These are phyloP conservation scores for Trichoderma simmonsii DNA, from an alignment of 2,329 filamentous ascomycete genomes.

Conservation along the genomic window DNA sequence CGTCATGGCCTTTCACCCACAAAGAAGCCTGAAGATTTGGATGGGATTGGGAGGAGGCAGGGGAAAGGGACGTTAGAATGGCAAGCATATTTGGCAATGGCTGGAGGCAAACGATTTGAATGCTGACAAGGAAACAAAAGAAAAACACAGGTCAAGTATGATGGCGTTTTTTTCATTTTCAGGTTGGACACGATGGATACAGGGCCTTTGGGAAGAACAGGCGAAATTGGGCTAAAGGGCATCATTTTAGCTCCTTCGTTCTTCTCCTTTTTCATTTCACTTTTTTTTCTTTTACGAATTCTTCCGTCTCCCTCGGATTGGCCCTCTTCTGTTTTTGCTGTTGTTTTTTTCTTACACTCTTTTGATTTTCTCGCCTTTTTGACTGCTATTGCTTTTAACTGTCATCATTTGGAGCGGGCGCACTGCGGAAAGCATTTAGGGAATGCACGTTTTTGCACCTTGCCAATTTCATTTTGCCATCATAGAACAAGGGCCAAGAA, in stretches of 20 bases:
- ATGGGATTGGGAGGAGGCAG: background rate
- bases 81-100: constrained; percentile 8
- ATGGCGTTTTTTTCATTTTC: constrained; percentile 13
- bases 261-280: background rate
- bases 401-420: background rate
- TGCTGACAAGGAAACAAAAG: constrained; percentile 15
- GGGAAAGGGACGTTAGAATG: background rate
- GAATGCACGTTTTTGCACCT: background rate
- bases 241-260: constrained; percentile 5
- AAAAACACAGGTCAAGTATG: constrained; percentile 7
- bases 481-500: background rate
- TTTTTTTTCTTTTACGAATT: background rate
- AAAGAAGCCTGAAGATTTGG: background rate
- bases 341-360: constrained; percentile 1
- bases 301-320: background rate
- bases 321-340: background rate
- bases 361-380: background rate
- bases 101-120: constrained; percentile 12
- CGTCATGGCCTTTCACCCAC: background rate
- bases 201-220: constrained; percentile 10
- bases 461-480: background rate
- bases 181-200: constrained; percentile 18
- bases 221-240: constrained; percentile 3
- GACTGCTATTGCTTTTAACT: constrained; percentile 3
- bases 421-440: constrained; percentile 9